Conservation (phyloP, 768 basidiomycete species). For the Mycena vitilis region DNA sequence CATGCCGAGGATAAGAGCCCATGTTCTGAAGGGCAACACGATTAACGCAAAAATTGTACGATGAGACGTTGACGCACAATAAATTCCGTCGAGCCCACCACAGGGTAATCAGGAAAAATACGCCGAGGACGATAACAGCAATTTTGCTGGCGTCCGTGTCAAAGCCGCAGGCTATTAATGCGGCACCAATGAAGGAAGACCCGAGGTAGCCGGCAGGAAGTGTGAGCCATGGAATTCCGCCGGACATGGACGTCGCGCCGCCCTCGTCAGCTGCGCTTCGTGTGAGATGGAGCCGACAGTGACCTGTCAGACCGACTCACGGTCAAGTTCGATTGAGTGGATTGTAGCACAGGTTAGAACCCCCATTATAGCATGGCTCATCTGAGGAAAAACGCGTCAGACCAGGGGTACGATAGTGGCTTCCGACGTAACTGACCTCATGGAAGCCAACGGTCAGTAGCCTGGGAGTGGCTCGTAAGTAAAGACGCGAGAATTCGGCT, state of each 20-base stretch:
- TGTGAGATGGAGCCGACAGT: constrained; percentile 19
- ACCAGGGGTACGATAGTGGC: constrained; percentile 9
- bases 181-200: constrained; percentile 87
- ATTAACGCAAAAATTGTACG: not conserved
- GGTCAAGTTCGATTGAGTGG: constrained; percentile 88
- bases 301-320: constrained; percentile 56
- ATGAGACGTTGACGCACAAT: constrained; percentile 59
- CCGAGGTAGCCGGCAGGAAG: constrained; percentile 87
- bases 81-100: constrained; percentile 88
- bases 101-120: constrained; percentile 87
- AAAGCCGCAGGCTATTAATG: constrained; percentile 89
- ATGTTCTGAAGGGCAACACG: constrained; percentile 62
- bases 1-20: constrained; percentile 84
- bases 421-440: constrained; percentile 61
- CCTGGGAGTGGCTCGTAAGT: constrained; percentile 48
- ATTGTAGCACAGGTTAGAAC: constrained; percentile 88
- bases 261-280: constrained; percentile 80
- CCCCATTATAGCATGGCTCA: constrained; percentile 88
- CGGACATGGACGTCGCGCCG: constrained; percentile 87
- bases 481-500: constrained; percentile 5
- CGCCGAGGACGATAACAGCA: constrained; percentile 82
- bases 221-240: constrained; percentile 84
- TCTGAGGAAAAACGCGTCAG: constrained; percentile 53
- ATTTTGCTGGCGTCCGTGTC: constrained; percentile 91
- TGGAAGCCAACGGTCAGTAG: constrained; percentile 90